A percentile compares a stretch with the other conserved stretches of the same genome.
Evolutionary conservation across 2,329 filamentous ascomycete genomes (phyloP).

Genomic region (Pyrenochaeta sp.): DNA sequence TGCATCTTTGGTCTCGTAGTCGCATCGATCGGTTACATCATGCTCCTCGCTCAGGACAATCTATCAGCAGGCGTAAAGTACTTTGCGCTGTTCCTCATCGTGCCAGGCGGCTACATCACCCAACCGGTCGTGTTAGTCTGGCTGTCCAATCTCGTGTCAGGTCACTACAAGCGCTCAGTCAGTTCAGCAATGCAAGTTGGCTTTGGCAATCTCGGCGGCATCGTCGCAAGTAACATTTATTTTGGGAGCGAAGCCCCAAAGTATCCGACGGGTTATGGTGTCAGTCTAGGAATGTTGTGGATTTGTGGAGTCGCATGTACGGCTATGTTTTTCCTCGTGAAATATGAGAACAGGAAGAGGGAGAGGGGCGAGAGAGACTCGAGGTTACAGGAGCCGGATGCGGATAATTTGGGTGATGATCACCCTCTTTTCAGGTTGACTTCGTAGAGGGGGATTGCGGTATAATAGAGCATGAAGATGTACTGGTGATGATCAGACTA

Average conservation of each 20-base stretch:
- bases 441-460: not conserved
- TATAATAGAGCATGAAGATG: not conserved
- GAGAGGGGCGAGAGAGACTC: constrained; percentile 58
- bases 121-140: constrained; percentile 65
- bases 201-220: constrained; percentile 60
- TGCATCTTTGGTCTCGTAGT: constrained; percentile 59
- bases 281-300: constrained; percentile 60
- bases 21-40: constrained; percentile 63
- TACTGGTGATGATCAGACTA: not conserved
- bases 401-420: constrained; percentile 61
- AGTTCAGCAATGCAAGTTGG: constrained; percentile 57
- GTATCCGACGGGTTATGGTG: constrained; percentile 61
- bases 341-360: constrained; percentile 58
- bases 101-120: constrained; percentile 62
- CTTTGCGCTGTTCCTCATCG: constrained; percentile 64
- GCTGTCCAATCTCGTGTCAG: constrained; percentile 65
- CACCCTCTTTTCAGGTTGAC: constrained; percentile 60
- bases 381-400: constrained; percentile 53
- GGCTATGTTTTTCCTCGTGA: constrained; percentile 52
- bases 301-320: constrained; percentile 56
- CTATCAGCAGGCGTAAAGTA: constrained; percentile 60
- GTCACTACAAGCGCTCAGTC: constrained; percentile 66
- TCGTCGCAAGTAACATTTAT: constrained; percentile 62
- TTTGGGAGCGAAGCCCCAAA: constrained; percentile 54
- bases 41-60: constrained; percentile 59